Base-by-base conservation (phyloP, 345 rosid species). In the Kernera saxatilis region DNA sequence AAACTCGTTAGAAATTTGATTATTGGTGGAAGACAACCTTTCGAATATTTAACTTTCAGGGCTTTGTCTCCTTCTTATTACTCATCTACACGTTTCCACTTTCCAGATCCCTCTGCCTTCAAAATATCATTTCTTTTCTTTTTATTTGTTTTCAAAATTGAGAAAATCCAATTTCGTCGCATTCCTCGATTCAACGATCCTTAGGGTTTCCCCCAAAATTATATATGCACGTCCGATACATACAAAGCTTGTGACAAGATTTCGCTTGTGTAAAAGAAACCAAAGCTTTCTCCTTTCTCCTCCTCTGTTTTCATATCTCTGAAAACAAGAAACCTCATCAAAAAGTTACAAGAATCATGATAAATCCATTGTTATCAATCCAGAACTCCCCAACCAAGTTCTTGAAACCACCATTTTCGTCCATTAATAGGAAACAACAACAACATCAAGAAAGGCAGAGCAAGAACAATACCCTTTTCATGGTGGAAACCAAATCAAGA, bases 111-210 rank as follows among this genome's bases (percentile, higher is more conserved):
- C 63, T 51, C 62, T 51, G 33, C 44, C 78, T 73, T 64, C 51
- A 35, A 54, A 44, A 55, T 65, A 44, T 58, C 67, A 3, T 18
- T 22, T 26, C 8, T 19, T 26, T 37, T 26, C 3, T 52, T 62
- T 23, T 37, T 12, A 23, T 49, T 72, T 54, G 13, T 56, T 66
- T 37, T 1, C 19, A n/a, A 55, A 55, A 51, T 61, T 32, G 43
- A 59, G 15, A 50, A 45, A 58, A 23, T 61, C 52, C 2, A 1
- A 1, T 26, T 71, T 39, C 39, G 55, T 73, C 77, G 35, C 30
- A 5, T 63, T 65, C 59, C 36, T 21, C 44, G 8, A 50, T 67
- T 74, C 78, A 67, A 66, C 78, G 73, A 58, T 74, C 37, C 73
- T 25, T 44, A 62, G 25, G 39, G 74, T 54, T 75, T 75, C 33